Evolutionary conservation across 352 stramenopile genomes (phyloP).

Genomic region (Phytophthora tubulina): DNA sequence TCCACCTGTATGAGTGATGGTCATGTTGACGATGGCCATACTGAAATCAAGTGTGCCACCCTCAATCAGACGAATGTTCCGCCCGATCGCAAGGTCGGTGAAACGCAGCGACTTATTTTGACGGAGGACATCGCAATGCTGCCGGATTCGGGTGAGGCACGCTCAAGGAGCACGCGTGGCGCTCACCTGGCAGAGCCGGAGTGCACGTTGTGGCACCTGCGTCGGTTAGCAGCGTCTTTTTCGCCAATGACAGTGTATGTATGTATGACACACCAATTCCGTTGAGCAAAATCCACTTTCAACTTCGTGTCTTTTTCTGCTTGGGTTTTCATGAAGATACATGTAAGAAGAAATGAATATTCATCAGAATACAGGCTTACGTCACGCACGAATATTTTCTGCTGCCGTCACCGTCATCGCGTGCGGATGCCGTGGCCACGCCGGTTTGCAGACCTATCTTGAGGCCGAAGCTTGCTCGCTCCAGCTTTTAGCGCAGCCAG

Average conservation of each 20-base stretch:
- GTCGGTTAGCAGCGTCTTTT: slow-evolving; percentile 16
- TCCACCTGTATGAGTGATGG: slow-evolving; percentile 19
- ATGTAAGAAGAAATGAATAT: slow-evolving; percentile 7
- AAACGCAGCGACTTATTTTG: not conserved
- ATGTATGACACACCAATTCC: slow-evolving; percentile 17
- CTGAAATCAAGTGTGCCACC: slow-evolving; percentile 3
- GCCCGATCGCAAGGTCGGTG: slow-evolving; percentile 12
- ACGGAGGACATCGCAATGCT: not conserved
- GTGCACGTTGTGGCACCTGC: slow-evolving; percentile 1
- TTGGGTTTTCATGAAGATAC: slow-evolving; percentile 28
- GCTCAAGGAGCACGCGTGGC: not conserved
- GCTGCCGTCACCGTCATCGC: slow-evolving; percentile 4
- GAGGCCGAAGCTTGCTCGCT: not conserved
- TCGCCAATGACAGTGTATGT: slow-evolving; percentile 6
- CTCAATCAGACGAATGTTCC: slow-evolving; percentile 31
- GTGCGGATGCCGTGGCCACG: not conserved
- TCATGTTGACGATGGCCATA: slow-evolving; percentile 32
- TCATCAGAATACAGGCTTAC: slow-evolving; percentile 32
- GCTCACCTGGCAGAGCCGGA: slow-evolving; percentile 14
- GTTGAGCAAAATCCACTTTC: slow-evolving; percentile 28
- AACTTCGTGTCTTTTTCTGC: slow-evolving; percentile 5
- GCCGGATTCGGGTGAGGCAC: slow-evolving; percentile 19
- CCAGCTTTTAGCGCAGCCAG: slow-evolving; percentile 73
- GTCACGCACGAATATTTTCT: slow-evolving; percentile 33
- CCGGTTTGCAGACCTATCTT: not conserved